A percentile compares a stretch with the other conserved stretches of the same genome.
phyloP scores from a whole-genome alignment of 345 rosid species.

The Psidium guajava region DNA sequence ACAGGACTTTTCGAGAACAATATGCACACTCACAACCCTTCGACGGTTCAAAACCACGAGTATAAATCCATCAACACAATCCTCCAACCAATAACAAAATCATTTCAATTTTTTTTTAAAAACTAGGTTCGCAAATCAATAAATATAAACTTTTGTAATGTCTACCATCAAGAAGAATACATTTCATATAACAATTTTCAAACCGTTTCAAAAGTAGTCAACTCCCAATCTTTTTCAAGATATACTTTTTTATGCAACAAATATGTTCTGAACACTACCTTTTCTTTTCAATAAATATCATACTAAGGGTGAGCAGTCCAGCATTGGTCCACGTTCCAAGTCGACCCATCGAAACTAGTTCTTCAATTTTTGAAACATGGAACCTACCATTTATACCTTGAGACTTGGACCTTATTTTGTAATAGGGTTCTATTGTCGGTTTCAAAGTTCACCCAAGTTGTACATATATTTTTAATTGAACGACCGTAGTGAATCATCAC shows the following conservation, averaged over 20 bases:
- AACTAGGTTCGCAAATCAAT: not conserved
- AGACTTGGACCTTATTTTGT: no score
- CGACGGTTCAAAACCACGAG: not conserved
- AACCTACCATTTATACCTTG: no score
- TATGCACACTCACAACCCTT: not conserved
- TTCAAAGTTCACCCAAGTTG: no score
- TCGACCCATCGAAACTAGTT: no score
- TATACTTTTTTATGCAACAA: not conserved
- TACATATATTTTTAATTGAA: no score
- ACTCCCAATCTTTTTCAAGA: not conserved
- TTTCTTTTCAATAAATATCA: not conserved
- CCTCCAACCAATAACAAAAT: not conserved
- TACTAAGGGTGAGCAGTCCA: not conserved
- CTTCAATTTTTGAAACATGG: no score
- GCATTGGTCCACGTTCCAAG: no score
- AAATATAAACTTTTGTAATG: no score
- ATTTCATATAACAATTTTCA: not conserved
- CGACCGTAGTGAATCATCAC: no score
- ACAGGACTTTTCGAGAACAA: not conserved
- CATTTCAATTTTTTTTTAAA: not conserved
- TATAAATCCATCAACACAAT: not conserved
- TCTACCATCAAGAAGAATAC: not conserved
- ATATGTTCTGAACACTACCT: not conserved
- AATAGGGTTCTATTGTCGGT: no score
- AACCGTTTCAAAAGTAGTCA: not conserved